Evolutionary conservation across 495 filamentous ascomycete species (phyloP).

Genomic region (Massariosphaeria phaeospora): DNA sequence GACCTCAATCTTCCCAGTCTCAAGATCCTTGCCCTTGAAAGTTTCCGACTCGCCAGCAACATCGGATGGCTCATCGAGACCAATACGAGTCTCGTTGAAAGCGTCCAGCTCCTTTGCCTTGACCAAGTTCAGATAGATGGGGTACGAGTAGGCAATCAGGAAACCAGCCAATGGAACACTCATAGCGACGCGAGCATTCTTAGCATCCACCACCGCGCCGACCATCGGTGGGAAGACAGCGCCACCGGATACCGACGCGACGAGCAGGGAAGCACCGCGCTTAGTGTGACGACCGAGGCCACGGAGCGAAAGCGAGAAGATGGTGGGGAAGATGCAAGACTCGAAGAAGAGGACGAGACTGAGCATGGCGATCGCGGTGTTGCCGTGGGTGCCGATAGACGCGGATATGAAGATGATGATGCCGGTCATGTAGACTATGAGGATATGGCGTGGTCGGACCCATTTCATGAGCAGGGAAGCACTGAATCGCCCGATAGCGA

Average conservation of each 20-base stretch:
- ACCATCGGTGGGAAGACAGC: constrained; percentile 63
- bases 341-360: constrained; percentile 63
- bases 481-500: constrained; percentile 61
- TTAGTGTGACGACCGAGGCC: constrained; percentile 68
- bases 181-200: constrained; percentile 39
- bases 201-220: constrained; percentile 53
- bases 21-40: constrained; percentile 3
- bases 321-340: constrained; percentile 54
- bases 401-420: constrained; percentile 52
- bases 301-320: constrained; percentile 63
- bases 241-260: constrained; percentile 64
- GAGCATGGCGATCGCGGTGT: constrained; percentile 48
- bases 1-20: constrained; percentile 4
- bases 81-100: neutral
- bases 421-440: constrained; percentile 34
- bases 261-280: constrained; percentile 60
- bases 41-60: neutral
- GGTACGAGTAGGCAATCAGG: constrained; percentile 44
- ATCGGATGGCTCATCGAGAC: neutral
- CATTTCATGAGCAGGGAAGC: constrained; percentile 48
- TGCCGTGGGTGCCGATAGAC: constrained; percentile 38
- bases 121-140: constrained; percentile 47
- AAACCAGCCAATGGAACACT: constrained; percentile 36
- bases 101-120: constrained; percentile 46
- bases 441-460: constrained; percentile 35